Evolutionary conservation across 306 rosid genomes (phyloP).

Genomic region (Gynostemma pentaphyllum): DNA sequence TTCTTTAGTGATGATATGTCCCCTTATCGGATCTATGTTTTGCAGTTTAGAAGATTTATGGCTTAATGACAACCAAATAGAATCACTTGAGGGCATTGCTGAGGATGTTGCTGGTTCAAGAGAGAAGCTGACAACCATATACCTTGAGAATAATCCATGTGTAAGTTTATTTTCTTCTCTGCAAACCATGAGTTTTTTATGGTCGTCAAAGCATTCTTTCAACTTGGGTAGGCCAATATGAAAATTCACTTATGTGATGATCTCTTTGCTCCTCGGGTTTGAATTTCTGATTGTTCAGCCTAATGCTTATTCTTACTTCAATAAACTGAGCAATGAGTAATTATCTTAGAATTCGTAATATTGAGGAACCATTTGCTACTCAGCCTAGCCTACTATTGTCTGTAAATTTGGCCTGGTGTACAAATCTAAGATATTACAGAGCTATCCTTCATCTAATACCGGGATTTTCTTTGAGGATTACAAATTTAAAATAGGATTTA

Average conservation of each 20-base stretch:
- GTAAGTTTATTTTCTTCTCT: slow-evolving; percentile 40
- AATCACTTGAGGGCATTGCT: slow-evolving; percentile 46
- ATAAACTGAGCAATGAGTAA: too few relatives aligned
- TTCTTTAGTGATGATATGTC: slow-evolving; percentile 14
- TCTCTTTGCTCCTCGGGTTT: background rate
- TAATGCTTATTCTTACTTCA: too few relatives aligned
- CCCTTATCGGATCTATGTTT: slow-evolving; percentile 9
- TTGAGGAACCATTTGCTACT: too few relatives aligned
- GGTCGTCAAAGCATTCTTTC: background rate
- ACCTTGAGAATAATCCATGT: slow-evolving; percentile 83
- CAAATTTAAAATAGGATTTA: too few relatives aligned
- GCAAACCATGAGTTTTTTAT: background rate
- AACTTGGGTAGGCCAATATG: background rate
- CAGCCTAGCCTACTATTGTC: too few relatives aligned
- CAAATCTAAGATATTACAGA: background rate
- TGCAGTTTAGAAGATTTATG: slow-evolving; percentile 87
- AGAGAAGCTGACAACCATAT: slow-evolving; percentile 77
- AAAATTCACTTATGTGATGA: background rate
- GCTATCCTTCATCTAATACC: background rate
- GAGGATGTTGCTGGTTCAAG: slow-evolving; percentile 72
- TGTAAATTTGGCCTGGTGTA: background rate
- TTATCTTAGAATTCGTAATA: too few relatives aligned
- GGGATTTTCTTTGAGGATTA: too few relatives aligned
- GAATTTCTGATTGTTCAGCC: background rate
- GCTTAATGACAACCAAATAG: slow-evolving; percentile 89